phyloP scores from a whole-genome alignment of 2,329 filamentous ascomycete genomes.

The Lasiodiplodia sp. region DNA sequence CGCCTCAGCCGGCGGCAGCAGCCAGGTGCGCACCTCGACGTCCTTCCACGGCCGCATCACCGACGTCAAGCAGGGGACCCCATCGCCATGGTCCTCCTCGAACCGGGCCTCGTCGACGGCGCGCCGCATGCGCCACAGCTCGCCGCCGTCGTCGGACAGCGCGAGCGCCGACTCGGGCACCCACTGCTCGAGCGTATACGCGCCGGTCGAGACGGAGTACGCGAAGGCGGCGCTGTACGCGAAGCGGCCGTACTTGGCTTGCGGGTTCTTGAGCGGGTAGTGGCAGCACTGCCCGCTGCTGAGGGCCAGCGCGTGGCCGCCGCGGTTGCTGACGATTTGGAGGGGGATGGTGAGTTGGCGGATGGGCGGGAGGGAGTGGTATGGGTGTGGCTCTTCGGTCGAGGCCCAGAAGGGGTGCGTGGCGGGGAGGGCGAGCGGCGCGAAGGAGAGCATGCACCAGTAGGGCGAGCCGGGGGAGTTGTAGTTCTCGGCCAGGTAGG shows the following conservation, averaged over 20 bases:
- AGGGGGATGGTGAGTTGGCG: conserved; percentile 71
- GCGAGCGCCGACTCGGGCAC: conserved; percentile 78
- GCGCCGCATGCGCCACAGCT: conserved; percentile 80
- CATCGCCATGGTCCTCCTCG: conserved; percentile 60
- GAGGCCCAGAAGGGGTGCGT: conserved; percentile 78
- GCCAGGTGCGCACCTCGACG: conserved; percentile 69
- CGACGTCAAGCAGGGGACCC: conserved; percentile 67
- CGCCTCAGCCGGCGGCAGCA: conserved; percentile 67
- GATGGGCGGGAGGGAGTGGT: conserved; percentile 55
- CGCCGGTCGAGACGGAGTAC: conserved; percentile 78
- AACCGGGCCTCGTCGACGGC: conserved; percentile 70
- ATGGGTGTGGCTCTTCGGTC: conserved; percentile 68
- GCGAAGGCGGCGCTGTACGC: conserved; percentile 79
- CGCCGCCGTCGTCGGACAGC: conserved; percentile 77
- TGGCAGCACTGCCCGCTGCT: conserved; percentile 78
- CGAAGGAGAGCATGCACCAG: conserved; percentile 82
- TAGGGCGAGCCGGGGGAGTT: conserved; percentile 77
- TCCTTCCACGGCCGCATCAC: conserved; percentile 75
- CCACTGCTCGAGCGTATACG: conserved; percentile 78
- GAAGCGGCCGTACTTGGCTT: conserved; percentile 82
- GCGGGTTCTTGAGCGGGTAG: conserved; percentile 81
- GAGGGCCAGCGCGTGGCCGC: conserved; percentile 78
- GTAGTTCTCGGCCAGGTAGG: conserved; percentile 84
- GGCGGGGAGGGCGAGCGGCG: conserved; percentile 72
- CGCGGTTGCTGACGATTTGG: conserved; percentile 74